Base-by-base conservation (phyloP, 139 green algal genomes). In the Gonium pectorale region DNA sequence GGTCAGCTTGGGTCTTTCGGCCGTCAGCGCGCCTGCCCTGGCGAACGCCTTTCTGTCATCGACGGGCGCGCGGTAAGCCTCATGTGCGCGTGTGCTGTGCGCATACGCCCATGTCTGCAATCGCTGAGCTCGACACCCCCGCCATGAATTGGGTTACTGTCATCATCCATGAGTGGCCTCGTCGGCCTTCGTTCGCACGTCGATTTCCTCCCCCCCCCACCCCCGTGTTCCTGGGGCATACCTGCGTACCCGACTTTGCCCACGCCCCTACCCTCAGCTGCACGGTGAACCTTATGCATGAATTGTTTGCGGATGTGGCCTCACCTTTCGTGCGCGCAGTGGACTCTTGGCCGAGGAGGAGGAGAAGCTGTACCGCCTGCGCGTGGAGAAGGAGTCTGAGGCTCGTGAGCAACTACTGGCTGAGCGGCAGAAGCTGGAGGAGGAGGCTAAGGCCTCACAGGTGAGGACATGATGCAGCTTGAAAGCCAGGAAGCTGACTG, bases 331-430 rank as follows among this genome's bases (percentile, higher is more conserved):
- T 22, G 19, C 24, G 9, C 22, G 56, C 80, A 88, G 86, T 41
- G 95, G 95, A 5, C 74, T 90, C 5, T 87, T 98, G 33, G 94
- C 89, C 4, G 89, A 95, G 8, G 93, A 98, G 83, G 95, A 98
- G 88, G 88, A 91, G 78, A 64, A 74, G 29, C 90, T 97, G 41
- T 90, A 93, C 35, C 54, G 83, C 2, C 88, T 98, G 31, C 87
- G 94, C 6, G 54, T 93, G 40, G 86, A 95, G 67, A 88, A 90
- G 44, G 95, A 98, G 90, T 59, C 81, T 0, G 84, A 94, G 49
- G 94, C 89, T 2, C 68, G 67, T 0, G 40, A 63, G 67, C 67
- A 86, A 56, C 67, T 79, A 31, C 31, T 63, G 51, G 33, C 74
- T 22, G 90, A 92, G 67, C 82, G 90, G 2, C 43, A 86, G n/a